Conservation (phyloP, 1,284 basidiomycete species). For the Hymenochaete sp. region DNA sequence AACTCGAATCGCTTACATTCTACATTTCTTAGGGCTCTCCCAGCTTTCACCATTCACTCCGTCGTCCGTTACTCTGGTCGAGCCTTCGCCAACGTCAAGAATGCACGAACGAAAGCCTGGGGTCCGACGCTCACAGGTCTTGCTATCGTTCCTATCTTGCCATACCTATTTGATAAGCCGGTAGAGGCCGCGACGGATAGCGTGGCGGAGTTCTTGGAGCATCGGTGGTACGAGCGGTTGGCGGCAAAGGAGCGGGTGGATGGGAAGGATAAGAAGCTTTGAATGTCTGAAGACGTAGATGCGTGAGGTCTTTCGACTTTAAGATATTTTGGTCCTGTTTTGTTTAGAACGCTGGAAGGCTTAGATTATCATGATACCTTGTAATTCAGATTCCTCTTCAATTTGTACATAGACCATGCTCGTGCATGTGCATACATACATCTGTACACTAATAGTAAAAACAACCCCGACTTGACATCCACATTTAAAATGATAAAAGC, state of each 20-base stretch:
- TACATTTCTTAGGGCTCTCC: constrained; percentile 49
- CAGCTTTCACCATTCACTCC: constrained; percentile 79
- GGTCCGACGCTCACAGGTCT: constrained; percentile 76
- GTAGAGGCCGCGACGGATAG: constrained; percentile 61
- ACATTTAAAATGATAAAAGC: too few relatives aligned
- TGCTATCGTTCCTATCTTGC: constrained; percentile 73
- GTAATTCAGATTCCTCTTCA: too few relatives aligned
- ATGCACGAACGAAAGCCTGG: constrained; percentile 61
- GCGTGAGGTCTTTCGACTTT: background rate
- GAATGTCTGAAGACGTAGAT: background rate
- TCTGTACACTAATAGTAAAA: too few relatives aligned
- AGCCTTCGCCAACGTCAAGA: constrained; percentile 58
- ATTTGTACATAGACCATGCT: too few relatives aligned
- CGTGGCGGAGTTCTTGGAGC: constrained; percentile 59
- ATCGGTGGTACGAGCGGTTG: constrained; percentile 25
- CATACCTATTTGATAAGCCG: constrained; percentile 79
- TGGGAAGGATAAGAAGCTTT: constrained; percentile 1
- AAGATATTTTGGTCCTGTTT: too few relatives aligned
- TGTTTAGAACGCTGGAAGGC: too few relatives aligned
- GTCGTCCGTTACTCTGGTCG: constrained; percentile 75
- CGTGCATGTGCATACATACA: too few relatives aligned
- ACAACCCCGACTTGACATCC: too few relatives aligned
- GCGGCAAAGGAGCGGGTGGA: constrained; percentile 7
- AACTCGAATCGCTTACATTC: background rate
- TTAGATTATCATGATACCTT: too few relatives aligned